A percentile compares a stretch with the other conserved stretches of the same genome.
These are phyloP conservation scores for Fusarium liriodendri DNA, from an alignment of 2,329 filamentous ascomycete genomes.

Conservation along the genomic window DNA sequence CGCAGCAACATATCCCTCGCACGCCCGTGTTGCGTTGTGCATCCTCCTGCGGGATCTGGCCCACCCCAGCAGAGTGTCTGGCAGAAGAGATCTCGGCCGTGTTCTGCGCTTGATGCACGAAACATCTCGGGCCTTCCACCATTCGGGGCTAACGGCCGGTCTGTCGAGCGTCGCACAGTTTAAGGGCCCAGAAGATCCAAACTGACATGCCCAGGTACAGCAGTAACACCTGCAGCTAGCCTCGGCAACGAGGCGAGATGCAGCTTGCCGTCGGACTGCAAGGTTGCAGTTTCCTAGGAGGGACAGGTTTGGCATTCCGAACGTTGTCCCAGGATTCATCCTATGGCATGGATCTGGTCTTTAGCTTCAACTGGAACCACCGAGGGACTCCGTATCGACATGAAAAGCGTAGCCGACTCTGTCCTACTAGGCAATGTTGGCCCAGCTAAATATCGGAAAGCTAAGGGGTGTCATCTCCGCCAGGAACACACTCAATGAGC, in stretches of 20 bases:
- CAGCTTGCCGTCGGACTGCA: conserved; percentile 20
- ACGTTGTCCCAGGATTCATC: neutral
- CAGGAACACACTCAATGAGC: neutral
- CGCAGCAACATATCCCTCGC: neutral
- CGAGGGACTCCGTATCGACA: neutral
- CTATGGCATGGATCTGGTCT: neutral
- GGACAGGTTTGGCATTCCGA: neutral
- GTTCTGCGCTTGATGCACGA: conserved; percentile 11
- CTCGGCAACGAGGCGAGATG: conserved; percentile 36
- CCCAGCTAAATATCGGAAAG: neutral
- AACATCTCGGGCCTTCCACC: conserved; percentile 16
- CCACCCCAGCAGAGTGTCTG: neutral
- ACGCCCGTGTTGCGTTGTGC: conserved; percentile 11
- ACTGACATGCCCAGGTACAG: conserved; percentile 8
- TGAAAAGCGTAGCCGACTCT: neutral
- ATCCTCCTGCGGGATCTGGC: conserved; percentile 23
- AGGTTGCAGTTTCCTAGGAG: neutral
- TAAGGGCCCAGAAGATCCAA: conserved; percentile 4
- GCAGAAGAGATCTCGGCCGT: conserved; percentile 17
- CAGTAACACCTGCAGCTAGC: conserved; percentile 32
- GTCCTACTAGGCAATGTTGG: neutral
- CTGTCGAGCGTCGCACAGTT: conserved; percentile 15
- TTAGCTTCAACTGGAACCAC: neutral
- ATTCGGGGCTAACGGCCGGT: conserved; percentile 18
- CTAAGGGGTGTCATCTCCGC: neutral